Evolutionary conservation across 2,329 filamentous ascomycete species (phyloP).

Genomic region (Rosellinia necatrix): DNA sequence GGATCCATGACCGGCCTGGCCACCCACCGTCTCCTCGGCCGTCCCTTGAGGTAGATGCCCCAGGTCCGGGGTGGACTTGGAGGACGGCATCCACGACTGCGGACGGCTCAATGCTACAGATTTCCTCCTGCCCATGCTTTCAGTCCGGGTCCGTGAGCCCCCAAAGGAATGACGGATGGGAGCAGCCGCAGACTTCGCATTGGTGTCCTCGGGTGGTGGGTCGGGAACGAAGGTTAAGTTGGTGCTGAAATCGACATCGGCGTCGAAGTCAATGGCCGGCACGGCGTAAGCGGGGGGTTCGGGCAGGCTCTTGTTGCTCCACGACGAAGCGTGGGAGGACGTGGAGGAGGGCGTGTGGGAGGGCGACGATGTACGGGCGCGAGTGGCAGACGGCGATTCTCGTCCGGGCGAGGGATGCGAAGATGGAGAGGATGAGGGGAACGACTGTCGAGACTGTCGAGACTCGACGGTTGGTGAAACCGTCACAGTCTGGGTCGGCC

Average conservation of each 20-base stretch:
- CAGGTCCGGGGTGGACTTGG: conserved; percentile 48
- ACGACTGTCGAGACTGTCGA: conserved; percentile 43
- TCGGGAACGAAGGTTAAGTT: conserved; percentile 47
- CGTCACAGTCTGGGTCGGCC: conserved; percentile 46
- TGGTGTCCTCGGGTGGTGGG: conserved; percentile 29
- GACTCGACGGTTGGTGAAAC: conserved; percentile 47
- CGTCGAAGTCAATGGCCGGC: conserved; percentile 56
- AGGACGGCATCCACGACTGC: conserved; percentile 57
- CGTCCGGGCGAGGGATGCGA: conserved; percentile 40
- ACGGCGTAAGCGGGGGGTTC: conserved; percentile 54
- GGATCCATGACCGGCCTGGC: conserved; percentile 22
- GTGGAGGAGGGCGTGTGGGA: conserved; percentile 30
- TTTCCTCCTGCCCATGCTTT: conserved; percentile 46
- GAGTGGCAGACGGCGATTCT: conserved; percentile 19
- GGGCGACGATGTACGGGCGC: conserved; percentile 17
- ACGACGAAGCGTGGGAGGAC: conserved; percentile 29
- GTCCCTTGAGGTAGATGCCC: conserved; percentile 38
- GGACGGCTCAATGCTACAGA: conserved; percentile 55
- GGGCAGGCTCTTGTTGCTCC: conserved; percentile 43
- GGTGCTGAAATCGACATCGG: conserved; percentile 48
- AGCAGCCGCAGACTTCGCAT: conserved; percentile 36
- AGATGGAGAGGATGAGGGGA: conserved; percentile 31
- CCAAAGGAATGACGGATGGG: conserved; percentile 33
- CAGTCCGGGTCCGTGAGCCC: conserved; percentile 35
- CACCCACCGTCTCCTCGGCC: conserved; percentile 20